phyloP scores from a whole-genome alignment of 2,329 filamentous ascomycete species.

The Trichoderma brevicompactum region DNA sequence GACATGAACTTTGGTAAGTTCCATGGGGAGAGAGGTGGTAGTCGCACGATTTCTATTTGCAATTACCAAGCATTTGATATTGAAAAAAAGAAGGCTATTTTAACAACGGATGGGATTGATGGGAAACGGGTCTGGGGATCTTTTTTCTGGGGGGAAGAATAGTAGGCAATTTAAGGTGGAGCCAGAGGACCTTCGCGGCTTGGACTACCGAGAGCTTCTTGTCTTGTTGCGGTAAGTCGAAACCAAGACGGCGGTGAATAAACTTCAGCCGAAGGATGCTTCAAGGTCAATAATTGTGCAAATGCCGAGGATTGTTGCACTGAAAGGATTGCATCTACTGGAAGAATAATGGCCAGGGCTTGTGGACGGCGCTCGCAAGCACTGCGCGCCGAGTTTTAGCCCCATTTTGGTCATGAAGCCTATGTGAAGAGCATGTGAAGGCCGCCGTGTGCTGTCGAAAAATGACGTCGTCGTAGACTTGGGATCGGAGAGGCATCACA shows the following conservation, averaged over 20 bases:
- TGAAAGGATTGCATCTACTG: not conserved
- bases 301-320: not conserved
- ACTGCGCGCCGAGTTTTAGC: not conserved
- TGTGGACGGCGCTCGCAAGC: not conserved
- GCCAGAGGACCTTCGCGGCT: conserved; percentile 13
- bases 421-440: too few species aligned
- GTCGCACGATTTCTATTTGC: not conserved
- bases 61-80: not conserved
- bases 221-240: conserved; percentile 25
- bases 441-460: too few species aligned
- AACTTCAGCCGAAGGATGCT: conserved; percentile 18
- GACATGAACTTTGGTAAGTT: conserved; percentile 54
- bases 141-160: not conserved
- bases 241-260: conserved; percentile 24
- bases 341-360: not conserved
- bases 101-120: not conserved
- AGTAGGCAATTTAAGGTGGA: conserved; percentile 21
- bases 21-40: conserved; percentile 4
- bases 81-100: not conserved
- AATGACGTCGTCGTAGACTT: too few species aligned
- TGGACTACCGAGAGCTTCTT: conserved; percentile 23
- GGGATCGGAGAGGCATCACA: too few species aligned
- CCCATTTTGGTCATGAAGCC: not conserved
- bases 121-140: conserved; percentile 3
- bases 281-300: not conserved